Conservation (phyloP, 805 yeast species). For the Nakazawaea ambrosiae region DNA sequence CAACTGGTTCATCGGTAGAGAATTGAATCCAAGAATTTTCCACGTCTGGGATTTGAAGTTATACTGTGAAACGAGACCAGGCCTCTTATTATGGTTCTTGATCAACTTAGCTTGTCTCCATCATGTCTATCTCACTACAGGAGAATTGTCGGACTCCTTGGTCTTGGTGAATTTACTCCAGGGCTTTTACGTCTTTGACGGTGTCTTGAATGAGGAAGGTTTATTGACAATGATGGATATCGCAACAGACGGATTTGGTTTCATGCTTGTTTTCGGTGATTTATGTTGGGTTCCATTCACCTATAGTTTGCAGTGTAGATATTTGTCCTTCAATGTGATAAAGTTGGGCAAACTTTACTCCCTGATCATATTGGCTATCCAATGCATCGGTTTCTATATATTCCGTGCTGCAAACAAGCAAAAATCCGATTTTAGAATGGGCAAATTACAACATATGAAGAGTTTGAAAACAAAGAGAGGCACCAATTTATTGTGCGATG, state of each 20-base stretch:
- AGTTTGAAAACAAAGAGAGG: conserved; percentile 71
- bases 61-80: conserved; percentile 93
- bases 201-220: conserved; percentile 88
- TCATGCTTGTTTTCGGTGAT: conserved; percentile 94
- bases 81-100: conserved; percentile 78
- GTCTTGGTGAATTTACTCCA: conserved; percentile 63
- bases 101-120: conserved; percentile 76
- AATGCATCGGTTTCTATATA: conserved; percentile 64
- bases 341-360: conserved; percentile 38
- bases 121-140: conserved; percentile 60
- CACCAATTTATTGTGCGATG: conserved; percentile 74
- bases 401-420: conserved; percentile 83
- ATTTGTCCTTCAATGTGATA: conserved; percentile 57
- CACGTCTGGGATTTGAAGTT: conserved; percentile 73
- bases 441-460: conserved; percentile 60
- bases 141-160: conserved; percentile 65
- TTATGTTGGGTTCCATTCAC: conserved; percentile 89
- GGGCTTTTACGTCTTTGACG: conserved; percentile 81
- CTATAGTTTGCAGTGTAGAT: conserved; percentile 81
- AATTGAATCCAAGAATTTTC: conserved; percentile 86
- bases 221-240: conserved; percentile 91
- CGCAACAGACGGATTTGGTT: conserved; percentile 95
- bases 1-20: conserved; percentile 97
- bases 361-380: conserved; percentile 37
- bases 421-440: conserved; percentile 77